Evolutionary conservation across 2,329 filamentous ascomycete genomes (phyloP).

Genomic region (Rhexocercosporidium sp.): DNA sequence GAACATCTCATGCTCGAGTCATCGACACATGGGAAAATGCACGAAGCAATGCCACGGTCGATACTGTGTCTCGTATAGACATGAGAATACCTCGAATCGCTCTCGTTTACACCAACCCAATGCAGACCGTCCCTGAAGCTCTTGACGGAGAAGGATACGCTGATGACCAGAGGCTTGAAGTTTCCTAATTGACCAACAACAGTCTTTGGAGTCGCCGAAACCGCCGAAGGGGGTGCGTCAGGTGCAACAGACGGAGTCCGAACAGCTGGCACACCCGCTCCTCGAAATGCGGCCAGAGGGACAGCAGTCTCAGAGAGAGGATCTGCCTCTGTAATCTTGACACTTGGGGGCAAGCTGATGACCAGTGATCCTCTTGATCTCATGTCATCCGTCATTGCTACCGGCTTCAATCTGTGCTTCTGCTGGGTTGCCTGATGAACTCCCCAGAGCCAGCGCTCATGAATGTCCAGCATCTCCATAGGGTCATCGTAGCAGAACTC

Average conservation of each 20-base stretch:
- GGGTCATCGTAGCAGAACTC: constrained; percentile 57
- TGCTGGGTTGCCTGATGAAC: constrained; percentile 78
- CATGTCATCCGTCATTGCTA: constrained; percentile 29
- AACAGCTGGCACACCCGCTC: constrained; percentile 35
- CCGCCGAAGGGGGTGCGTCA: constrained; percentile 44
- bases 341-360: constrained; percentile 62
- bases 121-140: constrained; percentile 86
- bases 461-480: constrained; percentile 68
- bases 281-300: constrained; percentile 49
- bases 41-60: constrained; percentile 79
- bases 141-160: constrained; percentile 78
- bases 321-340: constrained; percentile 66
- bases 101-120: constrained; percentile 83
- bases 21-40: constrained; percentile 93
- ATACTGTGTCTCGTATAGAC: constrained; percentile 85
- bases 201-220: constrained; percentile 43
- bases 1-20: constrained; percentile 79
- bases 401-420: constrained; percentile 63
- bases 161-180: constrained; percentile 65
- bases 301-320: constrained; percentile 55
- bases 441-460: constrained; percentile 64
- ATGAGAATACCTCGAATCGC: constrained; percentile 86
- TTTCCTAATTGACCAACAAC: constrained; percentile 45
- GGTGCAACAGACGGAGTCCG: constrained; percentile 38
- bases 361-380: constrained; percentile 61